Evolutionary conservation across 805 yeast genomes (phyloP).

Genomic region (Teunomyces kruisii): DNA sequence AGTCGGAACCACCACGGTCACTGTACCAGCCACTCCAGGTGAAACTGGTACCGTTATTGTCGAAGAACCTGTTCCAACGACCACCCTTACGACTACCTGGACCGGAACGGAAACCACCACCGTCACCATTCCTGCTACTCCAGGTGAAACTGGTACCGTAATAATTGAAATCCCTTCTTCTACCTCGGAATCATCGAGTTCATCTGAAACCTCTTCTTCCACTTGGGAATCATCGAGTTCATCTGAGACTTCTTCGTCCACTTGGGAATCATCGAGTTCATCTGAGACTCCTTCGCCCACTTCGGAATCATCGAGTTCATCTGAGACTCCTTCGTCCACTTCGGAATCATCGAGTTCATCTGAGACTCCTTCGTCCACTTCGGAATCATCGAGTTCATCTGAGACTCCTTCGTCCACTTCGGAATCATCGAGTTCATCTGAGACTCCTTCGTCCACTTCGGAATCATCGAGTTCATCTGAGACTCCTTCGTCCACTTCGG

Average conservation of each 20-base stretch:
- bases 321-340: background rate
- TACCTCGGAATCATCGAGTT: constrained; percentile 1
- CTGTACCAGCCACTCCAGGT: constrained; percentile 10
- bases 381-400: background rate
- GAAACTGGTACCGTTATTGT: constrained; percentile 12
- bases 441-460: constrained; percentile 13
- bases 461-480: background rate
- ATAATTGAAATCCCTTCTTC: constrained; percentile 13
- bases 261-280: too few species aligned
- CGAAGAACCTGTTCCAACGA: constrained; percentile 14
- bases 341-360: background rate
- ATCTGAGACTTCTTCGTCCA: background rate
- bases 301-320: background rate
- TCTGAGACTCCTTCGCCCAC: background rate
- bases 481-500: too few species aligned
- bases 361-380: constrained; percentile 13
- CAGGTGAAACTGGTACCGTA: constrained; percentile 14
- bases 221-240: too few species aligned
- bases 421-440: background rate
- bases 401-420: constrained; percentile 14
- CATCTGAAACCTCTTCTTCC: too few species aligned
- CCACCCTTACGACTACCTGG: constrained; percentile 13
- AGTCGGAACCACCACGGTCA: constrained; percentile 7
- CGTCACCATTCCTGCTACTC: constrained; percentile 7
- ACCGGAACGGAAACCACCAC: constrained; percentile 8